Base-by-base conservation (phyloP, 2,329 filamentous ascomycete genomes). In the Fusarium oxysporum region DNA sequence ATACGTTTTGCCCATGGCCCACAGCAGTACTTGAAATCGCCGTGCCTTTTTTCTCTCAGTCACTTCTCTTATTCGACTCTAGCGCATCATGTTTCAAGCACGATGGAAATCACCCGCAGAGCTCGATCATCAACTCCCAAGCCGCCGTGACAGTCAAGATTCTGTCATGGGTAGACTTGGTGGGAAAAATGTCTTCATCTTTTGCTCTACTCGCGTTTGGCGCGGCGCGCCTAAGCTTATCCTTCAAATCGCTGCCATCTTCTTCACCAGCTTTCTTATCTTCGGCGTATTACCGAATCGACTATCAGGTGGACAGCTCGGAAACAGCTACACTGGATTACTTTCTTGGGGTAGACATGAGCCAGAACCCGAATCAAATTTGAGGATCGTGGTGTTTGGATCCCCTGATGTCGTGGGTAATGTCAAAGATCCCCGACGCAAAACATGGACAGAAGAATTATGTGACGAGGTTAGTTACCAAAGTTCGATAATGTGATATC, bases 311-410 rank as follows among this genome's bases (percentile, higher is more conserved):
- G 67, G 70, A 56, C 70, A 56, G 41, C 62, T 73, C 40, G 64
- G 65, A 41, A 70, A 61, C 30, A 65, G 72, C n/a, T 81, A 80
- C 50, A 74, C 73, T 44, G 68, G 69, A 13, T 70, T 77, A 13
- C 45, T 75, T 25, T 72, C 56, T 5, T 80, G 77, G 75, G 47
- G 44, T 17, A 53, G 32, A 21, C 56, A 69, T n/a, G 68, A 73
- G 38, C 63, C 65, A 12, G 33, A 68, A n/a, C 76, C 68, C 8
- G 80, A 80, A 11, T 80, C 54, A 33, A 65, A 84, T 5, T 65
- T 88, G 66, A 83, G 87, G 59, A 80, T 89, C 12, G 86, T 89
- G 13, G 85, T 86, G 10, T 89, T 89, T 73, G 87, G 87, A 14
- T 81, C 81, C 6, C 81, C 82, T 8, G 86, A 87, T 64, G 79